Evolutionary conservation across 1,284 basidiomycete genomes (phyloP), one percentile per base, ranked within the genome.

Genomic region (Melampsora larici-populina): DNA sequence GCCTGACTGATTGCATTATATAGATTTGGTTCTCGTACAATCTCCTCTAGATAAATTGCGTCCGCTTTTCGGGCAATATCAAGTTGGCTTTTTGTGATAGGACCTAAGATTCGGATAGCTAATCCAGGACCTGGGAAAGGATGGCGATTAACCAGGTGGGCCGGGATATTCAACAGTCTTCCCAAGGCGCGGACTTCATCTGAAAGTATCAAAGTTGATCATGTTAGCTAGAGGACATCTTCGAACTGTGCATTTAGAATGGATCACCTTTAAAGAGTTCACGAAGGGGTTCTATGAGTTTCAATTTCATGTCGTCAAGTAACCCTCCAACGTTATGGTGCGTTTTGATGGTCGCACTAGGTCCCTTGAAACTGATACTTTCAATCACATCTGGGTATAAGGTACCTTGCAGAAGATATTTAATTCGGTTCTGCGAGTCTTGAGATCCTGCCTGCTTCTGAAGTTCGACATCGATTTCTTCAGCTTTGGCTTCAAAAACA

Each of bases 51-150:
- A 87, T 96, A 99, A 84, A 99, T 99, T 82, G 86, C 88, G 85
- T 99, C 97, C 1, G 96, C 97, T 71, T 91, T 89, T 84, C 99
- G 97, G n/a, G 97, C 87, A 80, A 97, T 93, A 81, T 89, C 87
- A 80, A 99, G 94, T 86, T 99, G 97, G 58, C 92, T 91, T 68
- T 91, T 89, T 26, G 90, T 97, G 78, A 99, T 93, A 62, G 93
- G 91, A 1, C 97, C 97, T 29, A 99, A 88, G 80, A 99, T 99
- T 60, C 97, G 93, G 83, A 99, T 99, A n/a, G 97, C 96, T 64
- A 99, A 90, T 73, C 96, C 97, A 2, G 97, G 97, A 1, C 96
- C 97, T 26, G 97, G 97, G 90, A 99, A 99, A n/a, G 97, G 97
- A 85, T 99, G 97, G 8, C 97, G 90, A 80, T 94, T 92, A 40